phyloP scores from a whole-genome alignment of 2,329 filamentous ascomycete species.

The Cladosporium oxysporum region DNA sequence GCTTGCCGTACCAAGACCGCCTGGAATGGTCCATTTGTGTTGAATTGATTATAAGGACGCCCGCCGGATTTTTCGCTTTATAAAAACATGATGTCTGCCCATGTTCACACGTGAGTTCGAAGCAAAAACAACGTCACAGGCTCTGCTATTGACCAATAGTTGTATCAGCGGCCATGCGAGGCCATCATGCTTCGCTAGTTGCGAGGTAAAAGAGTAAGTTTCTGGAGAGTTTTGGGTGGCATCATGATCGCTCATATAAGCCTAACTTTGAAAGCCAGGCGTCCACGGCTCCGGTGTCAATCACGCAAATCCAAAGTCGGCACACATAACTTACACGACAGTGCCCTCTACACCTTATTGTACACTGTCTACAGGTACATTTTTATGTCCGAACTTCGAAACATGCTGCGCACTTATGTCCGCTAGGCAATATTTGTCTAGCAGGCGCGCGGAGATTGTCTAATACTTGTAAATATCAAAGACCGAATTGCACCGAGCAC shows the following conservation, averaged over 20 bases:
- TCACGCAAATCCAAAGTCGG: background rate
- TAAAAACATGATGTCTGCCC: background rate
- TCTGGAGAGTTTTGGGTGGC: background rate
- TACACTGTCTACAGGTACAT: background rate
- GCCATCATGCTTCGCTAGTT: background rate
- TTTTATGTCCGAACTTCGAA: background rate
- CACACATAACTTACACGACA: background rate
- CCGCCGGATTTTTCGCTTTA: background rate
- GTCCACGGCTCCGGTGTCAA: background rate
- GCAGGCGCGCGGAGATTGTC: background rate
- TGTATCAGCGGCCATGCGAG: background rate
- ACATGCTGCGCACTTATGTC: background rate
- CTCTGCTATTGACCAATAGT: background rate
- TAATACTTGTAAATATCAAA: background rate
- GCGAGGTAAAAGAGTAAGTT: background rate
- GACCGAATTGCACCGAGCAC: background rate
- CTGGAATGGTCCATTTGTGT: background rate
- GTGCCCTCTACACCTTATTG: background rate
- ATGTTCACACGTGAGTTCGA: background rate
- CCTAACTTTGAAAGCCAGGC: background rate
- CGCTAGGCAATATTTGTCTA: background rate
- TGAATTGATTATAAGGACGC: background rate
- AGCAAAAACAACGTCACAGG: background rate
- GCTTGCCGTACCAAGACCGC: background rate
- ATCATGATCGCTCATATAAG: background rate